phyloP scores from a whole-genome alignment of 108 stramenopile genomes.

The Cyclotella kingstonii region DNA sequence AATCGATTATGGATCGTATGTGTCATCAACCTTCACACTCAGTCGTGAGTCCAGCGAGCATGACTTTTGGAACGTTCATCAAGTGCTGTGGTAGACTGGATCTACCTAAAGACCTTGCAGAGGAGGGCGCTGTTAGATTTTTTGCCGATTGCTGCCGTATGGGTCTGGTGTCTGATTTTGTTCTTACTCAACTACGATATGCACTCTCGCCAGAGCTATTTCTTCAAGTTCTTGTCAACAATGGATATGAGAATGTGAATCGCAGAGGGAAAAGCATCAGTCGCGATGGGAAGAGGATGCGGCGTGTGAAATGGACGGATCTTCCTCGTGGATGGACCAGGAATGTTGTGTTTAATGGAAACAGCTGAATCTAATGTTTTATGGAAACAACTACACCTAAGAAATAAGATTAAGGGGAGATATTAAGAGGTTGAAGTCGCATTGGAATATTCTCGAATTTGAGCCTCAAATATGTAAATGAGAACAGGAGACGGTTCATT shows the following conservation, averaged over 20 bases:
- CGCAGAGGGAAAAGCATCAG: constrained; percentile 38
- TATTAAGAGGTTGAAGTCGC: no score
- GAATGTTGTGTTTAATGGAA: constrained; percentile 11
- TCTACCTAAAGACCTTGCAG: constrained; percentile 40
- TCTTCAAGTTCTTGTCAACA: constrained; percentile 33
- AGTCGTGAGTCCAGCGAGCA: constrained; percentile 31
- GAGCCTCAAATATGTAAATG: no score
- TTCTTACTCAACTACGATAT: constrained; percentile 58
- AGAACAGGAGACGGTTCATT: no score
- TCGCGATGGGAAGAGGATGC: constrained; percentile 37
- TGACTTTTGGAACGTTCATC: constrained; percentile 68
- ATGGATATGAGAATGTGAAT: constrained; percentile 39
- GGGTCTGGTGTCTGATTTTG: constrained; percentile 68
- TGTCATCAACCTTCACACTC: constrained; percentile 23
- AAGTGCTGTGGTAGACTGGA: constrained; percentile 66
- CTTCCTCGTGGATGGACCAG: constrained; percentile 36
- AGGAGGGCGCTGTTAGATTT: constrained; percentile 33
- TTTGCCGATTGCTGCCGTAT: constrained; percentile 52
- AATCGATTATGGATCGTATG: constrained; percentile 45
- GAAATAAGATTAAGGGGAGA: background rate
- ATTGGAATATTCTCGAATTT: no score
- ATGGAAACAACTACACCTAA: background rate
- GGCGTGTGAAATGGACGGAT: constrained; percentile 23
- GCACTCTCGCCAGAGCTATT: constrained; percentile 36
- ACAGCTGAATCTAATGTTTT: background rate